A percentile compares a stretch with the other conserved stretches of the same genome.
Conservation (phyloP, 2,329 filamentous ascomycete genomes). For the Penicillium concentricum region DNA sequence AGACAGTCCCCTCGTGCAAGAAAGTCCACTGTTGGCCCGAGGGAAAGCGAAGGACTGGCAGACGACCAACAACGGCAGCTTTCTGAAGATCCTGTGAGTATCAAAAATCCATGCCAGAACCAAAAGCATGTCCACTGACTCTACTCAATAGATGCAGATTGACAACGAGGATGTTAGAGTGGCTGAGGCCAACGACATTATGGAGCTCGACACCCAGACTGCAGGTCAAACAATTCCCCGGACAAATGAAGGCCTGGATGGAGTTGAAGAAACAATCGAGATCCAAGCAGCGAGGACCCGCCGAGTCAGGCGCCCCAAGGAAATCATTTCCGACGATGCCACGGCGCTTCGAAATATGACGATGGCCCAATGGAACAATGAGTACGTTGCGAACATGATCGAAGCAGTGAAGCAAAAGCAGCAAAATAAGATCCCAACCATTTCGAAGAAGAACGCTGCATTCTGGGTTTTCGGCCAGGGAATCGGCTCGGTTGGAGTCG, state of each 20-base stretch:
- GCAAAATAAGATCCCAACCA: conserved; percentile 39
- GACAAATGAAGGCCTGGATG: background rate
- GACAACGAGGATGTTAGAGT: background rate
- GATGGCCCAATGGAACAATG: conserved; percentile 56
- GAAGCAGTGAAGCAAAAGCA: conserved; percentile 47
- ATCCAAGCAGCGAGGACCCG: conserved; percentile 3
- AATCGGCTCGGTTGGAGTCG: conserved; percentile 54
- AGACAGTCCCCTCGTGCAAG: conserved; percentile 9
- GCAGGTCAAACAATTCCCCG: background rate
- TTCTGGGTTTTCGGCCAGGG: conserved; percentile 60
- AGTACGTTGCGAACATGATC: conserved; percentile 63
- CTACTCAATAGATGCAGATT: background rate
- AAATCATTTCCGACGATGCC: conserved; percentile 48
- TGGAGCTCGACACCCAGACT: background rate
- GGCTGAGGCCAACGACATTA: background rate
- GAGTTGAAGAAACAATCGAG: background rate
- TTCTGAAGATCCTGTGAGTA: conserved; percentile 5
- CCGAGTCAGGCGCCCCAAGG: conserved; percentile 26
- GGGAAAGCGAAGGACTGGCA: background rate
- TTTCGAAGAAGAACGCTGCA: conserved; percentile 63
- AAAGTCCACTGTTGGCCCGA: background rate
- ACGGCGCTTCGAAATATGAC: conserved; percentile 58
- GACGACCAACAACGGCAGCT: background rate
- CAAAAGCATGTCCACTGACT: background rate
- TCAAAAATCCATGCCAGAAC: too few species aligned